These are phyloP conservation scores for Eucalyptus paniculata DNA, from an alignment of 345 rosid species.

Conservation along the genomic window DNA sequence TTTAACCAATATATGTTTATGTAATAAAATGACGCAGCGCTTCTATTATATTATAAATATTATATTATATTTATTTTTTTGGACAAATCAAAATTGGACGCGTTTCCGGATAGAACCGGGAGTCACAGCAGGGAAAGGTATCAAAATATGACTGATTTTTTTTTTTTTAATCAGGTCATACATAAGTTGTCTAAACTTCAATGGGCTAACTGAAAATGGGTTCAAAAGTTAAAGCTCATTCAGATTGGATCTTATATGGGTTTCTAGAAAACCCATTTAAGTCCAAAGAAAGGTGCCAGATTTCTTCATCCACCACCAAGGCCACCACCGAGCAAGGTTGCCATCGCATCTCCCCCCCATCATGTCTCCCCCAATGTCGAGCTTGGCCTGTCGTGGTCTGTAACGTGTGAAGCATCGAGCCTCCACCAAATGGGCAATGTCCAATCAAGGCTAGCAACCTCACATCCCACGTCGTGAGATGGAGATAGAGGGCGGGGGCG, in stretches of 20 bases:
- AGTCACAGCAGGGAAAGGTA: too few relatives aligned
- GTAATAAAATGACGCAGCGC: too few relatives aligned
- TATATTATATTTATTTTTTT: too few relatives aligned
- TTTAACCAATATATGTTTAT: not conserved
- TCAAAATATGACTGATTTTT: too few relatives aligned
- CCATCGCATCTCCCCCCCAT: not conserved
- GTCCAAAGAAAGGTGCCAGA: not conserved
- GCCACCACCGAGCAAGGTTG: not conserved
- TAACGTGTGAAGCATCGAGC: too few relatives aligned
- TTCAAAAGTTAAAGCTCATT: not conserved
- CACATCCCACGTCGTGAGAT: not conserved
- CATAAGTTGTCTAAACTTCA: too few relatives aligned
- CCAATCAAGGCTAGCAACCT: not conserved
- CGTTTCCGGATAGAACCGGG: not conserved
- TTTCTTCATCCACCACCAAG: not conserved
- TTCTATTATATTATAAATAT: not conserved
- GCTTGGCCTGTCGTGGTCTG: not conserved
- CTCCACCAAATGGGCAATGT: accelerated
- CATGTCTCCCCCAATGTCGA: not conserved
- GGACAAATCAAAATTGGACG: too few relatives aligned
- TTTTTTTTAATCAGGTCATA: too few relatives aligned
- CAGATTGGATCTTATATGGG: not conserved
- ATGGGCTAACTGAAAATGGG: not conserved
- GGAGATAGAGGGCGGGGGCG: not conserved
- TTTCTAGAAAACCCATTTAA: not conserved